Base-by-base conservation (phyloP, 495 filamentous ascomycete species). In the Thermochaetoides thermophila region DNA sequence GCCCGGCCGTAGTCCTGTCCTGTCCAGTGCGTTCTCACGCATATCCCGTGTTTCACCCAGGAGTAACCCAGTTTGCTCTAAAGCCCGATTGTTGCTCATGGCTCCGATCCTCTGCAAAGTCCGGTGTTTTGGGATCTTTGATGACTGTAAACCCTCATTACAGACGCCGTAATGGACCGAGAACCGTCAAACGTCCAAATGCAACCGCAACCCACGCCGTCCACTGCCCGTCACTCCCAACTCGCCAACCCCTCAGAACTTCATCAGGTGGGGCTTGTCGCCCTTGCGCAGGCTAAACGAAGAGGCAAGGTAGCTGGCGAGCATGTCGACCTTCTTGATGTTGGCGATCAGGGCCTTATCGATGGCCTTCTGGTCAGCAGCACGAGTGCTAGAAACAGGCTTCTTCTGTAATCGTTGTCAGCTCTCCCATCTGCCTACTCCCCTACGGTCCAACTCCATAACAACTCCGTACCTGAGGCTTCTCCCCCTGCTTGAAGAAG, bases 401-500 rank as follows among this genome's bases (percentile, higher is more conserved):
- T 96, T 96, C 81, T 95, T 93, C 89, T 96, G 58, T 68, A 63
- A 18, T 39, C 17, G 21, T 27, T 43, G 48, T 64, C 42, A 60
- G 55, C 29, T 19, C 15, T 18, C 10, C 21, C 17, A 23, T 16
- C 11, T 15, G 14, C 6, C n/a, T 35, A 20, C 17, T 17, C 22
- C n/a, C 23, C 21, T 16, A 22, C 28, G 3, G 4, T 2, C 19
- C n/a, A 21, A 31, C 14, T 16, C 11, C 13, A 7, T 10, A 16
- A 17, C 35, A 11, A 24, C 17, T 42, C 70, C 81, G 47, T 69
- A 96, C 87, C 84, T 95, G 71, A 50, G 79, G 67, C 73, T 89
- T 91, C 74, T 93, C 83, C 54, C 84, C 86, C 69, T 93, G 83
- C 68, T 85, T 81, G 74, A 95, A 96, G 76, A 99, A 96, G 55